phyloP scores from a whole-genome alignment of 345 rosid species.

The Zanthoxylum bungeanum region DNA sequence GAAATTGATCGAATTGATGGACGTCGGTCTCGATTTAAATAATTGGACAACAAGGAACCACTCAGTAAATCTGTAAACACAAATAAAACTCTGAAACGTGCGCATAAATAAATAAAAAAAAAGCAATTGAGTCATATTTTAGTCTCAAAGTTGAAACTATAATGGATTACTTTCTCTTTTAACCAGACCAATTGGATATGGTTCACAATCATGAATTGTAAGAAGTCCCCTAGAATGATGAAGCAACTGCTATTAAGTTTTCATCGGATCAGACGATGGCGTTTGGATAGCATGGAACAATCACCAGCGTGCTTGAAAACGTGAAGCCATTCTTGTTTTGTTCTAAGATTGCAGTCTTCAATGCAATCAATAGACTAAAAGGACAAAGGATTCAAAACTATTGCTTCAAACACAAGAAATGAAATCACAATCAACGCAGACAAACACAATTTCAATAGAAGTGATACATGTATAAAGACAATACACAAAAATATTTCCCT shows the following conservation, averaged over 20 bases:
- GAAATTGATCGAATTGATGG: slow-evolving; percentile 74
- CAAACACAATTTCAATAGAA: no score
- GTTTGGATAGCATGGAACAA: slow-evolving; percentile 71
- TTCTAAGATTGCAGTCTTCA: no score
- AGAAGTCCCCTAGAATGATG: slow-evolving; percentile 84
- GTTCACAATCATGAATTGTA: slow-evolving; percentile 46
- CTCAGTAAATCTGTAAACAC: slow-evolving; percentile 53
- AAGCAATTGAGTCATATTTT: neutral
- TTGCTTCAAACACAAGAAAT: no score
- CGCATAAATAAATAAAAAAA: neutral
- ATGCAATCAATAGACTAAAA: no score
- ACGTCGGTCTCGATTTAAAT: slow-evolving; percentile 62
- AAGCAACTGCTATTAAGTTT: slow-evolving; percentile 86
- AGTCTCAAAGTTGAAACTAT: neutral
- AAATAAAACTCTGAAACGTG: neutral
- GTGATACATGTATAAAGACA: no score
- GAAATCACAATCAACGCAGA: no score
- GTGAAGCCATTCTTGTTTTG: slow-evolving; percentile 50
- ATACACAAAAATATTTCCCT: no score
- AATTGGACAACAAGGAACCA: slow-evolving; percentile 57
- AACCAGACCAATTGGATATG: slow-evolving; percentile 61
- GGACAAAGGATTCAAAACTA: no score
- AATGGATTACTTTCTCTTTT: slow-evolving; percentile 50
- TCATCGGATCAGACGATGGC: slow-evolving; percentile 91
- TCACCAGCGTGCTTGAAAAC: slow-evolving; percentile 85